Percentiles rank a stretch among this genome's conserved stretches.
These are phyloP conservation scores for Phytophthora europaea DNA, from an alignment of 352 stramenopile genomes.

Conservation along the genomic window DNA sequence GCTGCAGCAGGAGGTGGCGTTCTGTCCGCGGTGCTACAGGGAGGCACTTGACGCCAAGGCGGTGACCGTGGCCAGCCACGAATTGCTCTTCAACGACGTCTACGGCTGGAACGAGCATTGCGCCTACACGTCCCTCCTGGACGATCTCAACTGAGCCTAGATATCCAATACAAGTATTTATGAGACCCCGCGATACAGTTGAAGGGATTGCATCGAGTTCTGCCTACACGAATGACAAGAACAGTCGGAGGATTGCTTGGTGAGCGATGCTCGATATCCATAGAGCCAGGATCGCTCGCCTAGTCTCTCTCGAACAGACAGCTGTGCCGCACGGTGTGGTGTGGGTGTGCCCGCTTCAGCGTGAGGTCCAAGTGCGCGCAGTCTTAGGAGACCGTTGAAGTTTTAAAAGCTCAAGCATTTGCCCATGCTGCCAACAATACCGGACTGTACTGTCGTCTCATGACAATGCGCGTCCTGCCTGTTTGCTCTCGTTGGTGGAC, in stretches of 20 bases:
- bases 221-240: not conserved
- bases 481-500: conserved; percentile 5
- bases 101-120: conserved; percentile 39
- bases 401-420: not conserved
- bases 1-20: conserved; percentile 32
- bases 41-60: conserved; percentile 26
- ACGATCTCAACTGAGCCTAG: conserved; percentile 33
- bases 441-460: conserved; percentile 12
- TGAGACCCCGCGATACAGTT: conserved; percentile 4
- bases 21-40: conserved; percentile 32
- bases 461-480: not conserved
- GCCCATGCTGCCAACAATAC: not conserved
- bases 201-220: not conserved
- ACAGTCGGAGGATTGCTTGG: conserved; percentile 3
- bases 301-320: conserved; percentile 19
- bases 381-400: conserved; percentile 5
- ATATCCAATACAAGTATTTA: conserved; percentile 11
- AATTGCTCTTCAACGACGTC: conserved; percentile 36
- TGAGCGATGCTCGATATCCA: not conserved
- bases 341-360: not conserved
- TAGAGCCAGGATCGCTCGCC: conserved; percentile 23
- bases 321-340: not conserved
- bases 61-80: conserved; percentile 21
- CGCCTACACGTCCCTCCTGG: conserved; percentile 34
- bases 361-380: conserved; percentile 5